Evolutionary conservation across 495 filamentous ascomycete genomes (phyloP), one percentile per base, ranked within the genome.

Genomic region (Filosporella fistucella): DNA sequence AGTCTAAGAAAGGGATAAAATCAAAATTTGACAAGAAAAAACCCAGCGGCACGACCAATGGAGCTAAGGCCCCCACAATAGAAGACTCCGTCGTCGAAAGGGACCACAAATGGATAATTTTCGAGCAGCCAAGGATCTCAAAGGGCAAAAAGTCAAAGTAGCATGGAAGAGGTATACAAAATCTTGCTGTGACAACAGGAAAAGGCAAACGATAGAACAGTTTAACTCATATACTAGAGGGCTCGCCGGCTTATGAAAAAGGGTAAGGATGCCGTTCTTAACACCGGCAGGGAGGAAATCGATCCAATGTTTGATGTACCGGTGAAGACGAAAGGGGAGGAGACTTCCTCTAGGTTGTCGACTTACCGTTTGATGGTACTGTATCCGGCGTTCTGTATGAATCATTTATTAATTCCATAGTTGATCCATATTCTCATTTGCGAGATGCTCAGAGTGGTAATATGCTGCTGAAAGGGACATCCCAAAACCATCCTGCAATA

Each of bases 401-500:
- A n/a, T n/a, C n/a, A n/a, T n/a, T n/a, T 33, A 3, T 33, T 33
- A 33, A n/a, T 38, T 42, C 23, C 4, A 14, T 12, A 29, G 18
- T 28, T 11, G 8, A 1, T 41, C 38, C 11, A 25, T 28, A 25
- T 45, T 28, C 12, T 6, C 4, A 8, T 34, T 34, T 35, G 12
- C 8, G 23, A 22, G 9, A 13, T 5, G n/a, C 17, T 51, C 29
- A 46, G 12, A 47, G 17, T 28, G 40, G 45, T 43, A 72, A 54
- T 6, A 70, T 65, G 24, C 59, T 69, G 17, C 52, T 53, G 4
- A 74, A 48, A 8, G 75, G 69, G 16, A 77, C 57, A 0, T 52
- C 60, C 74, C 74, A 79, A 40, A 71, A 70, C 71, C 70, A 76
- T 39, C 65, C 62, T 20, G 71, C 72, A 6, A 84, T 63, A 0